Conservation (phyloP, 129 eudicot genomes). For the Daucus carota region DH1_v3.0 NC_030381.2:45721001-45721500, state of each 20-base stretch:
- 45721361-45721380: conserved; percentile 22
- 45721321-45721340: conserved; percentile 39
- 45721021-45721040: conserved; percentile 34
- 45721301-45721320: conserved; percentile 44
- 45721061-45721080: conserved; percentile 33
- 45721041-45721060: conserved; percentile 44
- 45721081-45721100: conserved; percentile 34
- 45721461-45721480: conserved; percentile 32
- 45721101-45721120: conserved; percentile 48
- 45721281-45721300: conserved; percentile 23
- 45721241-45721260: conserved; percentile 42
- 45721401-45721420: conserved; percentile 32
- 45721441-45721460: conserved; percentile 39
- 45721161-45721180: conserved; percentile 32
- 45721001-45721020: conserved; percentile 38
- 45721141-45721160: conserved; percentile 41
- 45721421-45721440: conserved; percentile 34
- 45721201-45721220: conserved; percentile 30
- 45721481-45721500: conserved; percentile 24
- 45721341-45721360: conserved; percentile 29
- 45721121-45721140: conserved; percentile 31
- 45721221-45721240: conserved; percentile 28
- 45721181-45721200: conserved; percentile 30
- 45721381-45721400: conserved; percentile 36
- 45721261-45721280: conserved; percentile 34